Conservation (phyloP, 805 yeast genomes). For the Vanderwaltozyma tropicalis region DNA sequence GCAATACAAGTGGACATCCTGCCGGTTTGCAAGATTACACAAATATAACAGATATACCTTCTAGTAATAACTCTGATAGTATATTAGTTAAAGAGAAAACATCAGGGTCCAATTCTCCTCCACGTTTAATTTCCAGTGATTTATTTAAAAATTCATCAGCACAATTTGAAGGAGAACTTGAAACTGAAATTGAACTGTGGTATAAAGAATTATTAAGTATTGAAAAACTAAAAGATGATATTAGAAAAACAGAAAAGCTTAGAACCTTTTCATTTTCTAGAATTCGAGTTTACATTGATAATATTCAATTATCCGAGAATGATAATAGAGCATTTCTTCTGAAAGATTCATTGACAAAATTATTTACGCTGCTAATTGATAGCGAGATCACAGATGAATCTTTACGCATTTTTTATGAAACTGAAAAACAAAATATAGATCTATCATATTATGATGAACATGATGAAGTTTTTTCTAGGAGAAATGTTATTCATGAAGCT, state of each 20-base stretch:
- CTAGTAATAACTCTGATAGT: too few relatives aligned
- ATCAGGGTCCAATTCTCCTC: background rate
- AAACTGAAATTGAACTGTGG: slow-evolving; percentile 28
- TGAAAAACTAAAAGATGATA: slow-evolving; percentile 23
- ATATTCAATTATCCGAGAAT: slow-evolving; percentile 6
- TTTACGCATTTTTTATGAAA: slow-evolving; percentile 36
- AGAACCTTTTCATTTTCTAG: slow-evolving; percentile 18
- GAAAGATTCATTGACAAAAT: slow-evolving; percentile 42
- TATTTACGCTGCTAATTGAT: slow-evolving; percentile 59
- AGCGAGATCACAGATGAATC: slow-evolving; percentile 50
- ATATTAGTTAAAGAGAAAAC: background rate
- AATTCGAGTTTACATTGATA: slow-evolving; percentile 7
- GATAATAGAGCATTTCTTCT: slow-evolving; percentile 14
- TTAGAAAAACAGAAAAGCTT: slow-evolving; percentile 15
- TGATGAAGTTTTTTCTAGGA: slow-evolving; percentile 41
- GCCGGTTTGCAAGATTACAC: background rate
- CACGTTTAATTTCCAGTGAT: background rate
- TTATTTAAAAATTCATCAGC: background rate
- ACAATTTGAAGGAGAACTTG: slow-evolving; percentile 16
- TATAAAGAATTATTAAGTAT: slow-evolving; percentile 24
- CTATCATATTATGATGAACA: slow-evolving; percentile 54
- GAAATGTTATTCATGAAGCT: slow-evolving; percentile 69
- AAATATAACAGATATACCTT: too few relatives aligned
- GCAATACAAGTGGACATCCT: background rate
- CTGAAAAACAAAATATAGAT: slow-evolving; percentile 37